Conservation (phyloP, 2,329 filamentous ascomycete genomes). For the Lasiodiplodia citricola region DNA sequence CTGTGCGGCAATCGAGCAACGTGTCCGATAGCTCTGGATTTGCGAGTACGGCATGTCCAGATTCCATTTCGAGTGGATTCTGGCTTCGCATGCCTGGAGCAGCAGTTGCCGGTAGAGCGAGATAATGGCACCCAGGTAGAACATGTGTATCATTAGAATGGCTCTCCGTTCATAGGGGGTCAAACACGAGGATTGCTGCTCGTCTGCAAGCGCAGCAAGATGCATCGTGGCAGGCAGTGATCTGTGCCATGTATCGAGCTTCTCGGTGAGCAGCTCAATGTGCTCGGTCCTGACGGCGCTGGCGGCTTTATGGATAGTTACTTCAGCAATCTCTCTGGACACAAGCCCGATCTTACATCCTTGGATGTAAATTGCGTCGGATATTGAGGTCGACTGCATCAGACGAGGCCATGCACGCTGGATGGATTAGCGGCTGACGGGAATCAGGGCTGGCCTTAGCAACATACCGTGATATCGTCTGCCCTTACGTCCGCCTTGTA, state of each 20-base stretch:
- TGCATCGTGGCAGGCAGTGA: conserved; percentile 41
- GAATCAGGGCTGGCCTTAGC: neutral
- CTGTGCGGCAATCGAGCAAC: conserved; percentile 43
- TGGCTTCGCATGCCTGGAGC: conserved; percentile 39
- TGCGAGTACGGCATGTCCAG: conserved; percentile 37
- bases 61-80: conserved; percentile 28
- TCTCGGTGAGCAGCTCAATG: conserved; percentile 28
- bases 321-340: conserved; percentile 42
- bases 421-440: neutral
- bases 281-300: conserved; percentile 16
- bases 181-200: conserved; percentile 32
- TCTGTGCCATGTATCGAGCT: conserved; percentile 41
- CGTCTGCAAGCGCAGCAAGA: conserved; percentile 38
- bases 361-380: conserved; percentile 42
- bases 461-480: conserved; percentile 32
- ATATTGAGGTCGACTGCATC: conserved; percentile 29
- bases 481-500: conserved; percentile 40
- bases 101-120: conserved; percentile 43
- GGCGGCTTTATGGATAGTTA: conserved; percentile 9
- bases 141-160: conserved; percentile 45
- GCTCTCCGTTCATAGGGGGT: conserved; percentile 40
- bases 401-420: conserved; percentile 15
- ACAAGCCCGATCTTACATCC: conserved; percentile 44
- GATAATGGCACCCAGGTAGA: conserved; percentile 45
- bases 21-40: conserved; percentile 36